These are phyloP conservation scores for Scalesia atractyloides DNA, from an alignment of 129 eudicot species.

Conservation along the genomic window DNA sequence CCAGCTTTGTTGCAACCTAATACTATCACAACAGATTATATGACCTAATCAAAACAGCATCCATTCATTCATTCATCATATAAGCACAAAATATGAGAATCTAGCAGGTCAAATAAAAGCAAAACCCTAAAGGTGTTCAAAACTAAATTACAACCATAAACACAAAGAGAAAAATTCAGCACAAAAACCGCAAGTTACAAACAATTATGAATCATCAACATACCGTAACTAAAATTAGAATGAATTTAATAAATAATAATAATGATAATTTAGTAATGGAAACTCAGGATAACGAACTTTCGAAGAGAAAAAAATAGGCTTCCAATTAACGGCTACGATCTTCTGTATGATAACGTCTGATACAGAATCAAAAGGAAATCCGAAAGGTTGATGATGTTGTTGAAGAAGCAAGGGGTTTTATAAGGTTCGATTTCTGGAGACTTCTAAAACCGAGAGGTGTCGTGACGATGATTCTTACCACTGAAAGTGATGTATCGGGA, in stretches of 20 bases:
- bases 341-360: not conserved
- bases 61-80: not conserved
- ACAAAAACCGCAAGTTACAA: not conserved
- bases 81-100: not conserved
- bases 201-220: constrained; percentile 3
- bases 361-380: not conserved
- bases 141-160: not conserved
- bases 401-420: not conserved
- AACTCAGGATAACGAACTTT: constrained; percentile 43
- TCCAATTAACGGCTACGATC: not conserved
- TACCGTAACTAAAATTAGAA: not conserved
- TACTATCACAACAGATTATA: constrained; percentile 7
- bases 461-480: constrained; percentile 20
- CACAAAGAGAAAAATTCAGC: not conserved
- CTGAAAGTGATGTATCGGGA: too few relatives aligned
- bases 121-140: too few relatives aligned
- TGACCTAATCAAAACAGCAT: constrained; percentile 18
- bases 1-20: constrained; percentile 12
- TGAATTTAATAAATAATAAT: not conserved
- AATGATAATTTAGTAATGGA: not conserved
- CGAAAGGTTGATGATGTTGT: not conserved
- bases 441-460: constrained; percentile 12
- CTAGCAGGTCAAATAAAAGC: not conserved
- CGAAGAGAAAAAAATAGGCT: constrained; percentile 7
- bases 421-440: constrained; percentile 18